Evolutionary conservation across 371 early-diverging fungal genomes (phyloP), one percentile per base, ranked within the genome.

Genomic region (Umbelopsis sp.): DNA sequence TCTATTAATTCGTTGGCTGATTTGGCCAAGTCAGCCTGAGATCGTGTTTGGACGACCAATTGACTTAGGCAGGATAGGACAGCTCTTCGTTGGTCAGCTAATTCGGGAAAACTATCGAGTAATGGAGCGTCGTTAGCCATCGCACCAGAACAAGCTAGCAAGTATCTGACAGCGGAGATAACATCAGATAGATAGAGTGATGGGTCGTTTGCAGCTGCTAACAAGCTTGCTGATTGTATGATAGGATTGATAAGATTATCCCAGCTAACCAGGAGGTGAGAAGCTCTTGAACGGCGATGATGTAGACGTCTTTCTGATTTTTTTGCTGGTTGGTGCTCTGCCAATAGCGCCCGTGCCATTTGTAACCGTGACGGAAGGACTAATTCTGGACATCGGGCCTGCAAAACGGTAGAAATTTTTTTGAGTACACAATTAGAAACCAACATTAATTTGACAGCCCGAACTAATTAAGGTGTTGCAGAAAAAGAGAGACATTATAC

Each of bases 91-190:
- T 83, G 84, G 12, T 73, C 69, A 14, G 79, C 77, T 22, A 81
- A 46, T 63, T 80, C 84, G 5, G 84, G 81, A 46, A 74, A 72
- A 11, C 70, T 63, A 53, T 71, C 76, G 20, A 83, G 67, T 1
- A 83, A 50, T 11, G 75, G 74, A 6, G 77, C 76, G 51, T 83
- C 84, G 63, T 81, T 83, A 45, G 70, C 74, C 20, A 80, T 76
- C 16, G 80, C 76, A 35, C 80, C 77, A 1, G 78, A 72, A 35
- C 80, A 78, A 10, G 79, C 72, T 35, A 83, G 69, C 10, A 83
- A 72, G 6, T 78, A 72, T 63, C 75, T 75, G 29, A 83, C 72
- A 5, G 78, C 75, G 1, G 80, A 74, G 16, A 83, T 80, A 4
- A 83, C 77, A 57, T 57, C 38, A 74, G 76, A 46, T 71, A 80